These are phyloP conservation scores for Boletus sp. DNA, from an alignment of 768 basidiomycete species.

Conservation along the genomic window DNA sequence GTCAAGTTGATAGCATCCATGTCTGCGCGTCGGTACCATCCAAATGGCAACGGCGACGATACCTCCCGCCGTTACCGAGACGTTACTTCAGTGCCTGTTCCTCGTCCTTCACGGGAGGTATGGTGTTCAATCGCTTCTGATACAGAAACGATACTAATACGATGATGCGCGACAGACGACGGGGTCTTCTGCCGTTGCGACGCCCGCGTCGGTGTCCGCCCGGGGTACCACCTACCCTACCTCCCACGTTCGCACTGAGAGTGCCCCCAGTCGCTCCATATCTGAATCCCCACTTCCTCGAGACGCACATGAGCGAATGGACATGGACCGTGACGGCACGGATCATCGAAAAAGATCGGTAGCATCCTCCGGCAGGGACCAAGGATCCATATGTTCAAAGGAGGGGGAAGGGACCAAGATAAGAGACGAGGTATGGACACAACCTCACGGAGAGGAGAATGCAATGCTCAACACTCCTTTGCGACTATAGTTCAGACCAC, in stretches of 20 bases:
- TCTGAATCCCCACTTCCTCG: neutral
- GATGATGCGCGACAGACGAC: neutral
- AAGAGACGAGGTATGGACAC: constrained; percentile 7
- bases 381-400: neutral
- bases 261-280: neutral
- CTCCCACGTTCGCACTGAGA: neutral
- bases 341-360: neutral
- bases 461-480: neutral
- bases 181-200: neutral
- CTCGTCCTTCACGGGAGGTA: constrained; percentile 11
- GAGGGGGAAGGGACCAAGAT: neutral
- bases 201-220: neutral
- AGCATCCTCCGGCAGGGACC: neutral
- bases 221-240: neutral
- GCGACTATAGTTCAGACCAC: neutral
- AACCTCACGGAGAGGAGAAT: too few relatives aligned
- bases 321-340: neutral
- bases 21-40: constrained; percentile 2
- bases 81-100: neutral
- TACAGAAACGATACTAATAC: neutral
- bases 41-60: neutral
- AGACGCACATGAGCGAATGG: neutral
- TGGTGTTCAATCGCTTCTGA: neutral
- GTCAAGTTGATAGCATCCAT: constrained; percentile 8
- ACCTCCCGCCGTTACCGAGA: neutral